A percentile compares a stretch with the other conserved stretches of the same genome.
phyloP scores from a whole-genome alignment of 768 basidiomycete species.

The Crassisporium funariophilum region DNA sequence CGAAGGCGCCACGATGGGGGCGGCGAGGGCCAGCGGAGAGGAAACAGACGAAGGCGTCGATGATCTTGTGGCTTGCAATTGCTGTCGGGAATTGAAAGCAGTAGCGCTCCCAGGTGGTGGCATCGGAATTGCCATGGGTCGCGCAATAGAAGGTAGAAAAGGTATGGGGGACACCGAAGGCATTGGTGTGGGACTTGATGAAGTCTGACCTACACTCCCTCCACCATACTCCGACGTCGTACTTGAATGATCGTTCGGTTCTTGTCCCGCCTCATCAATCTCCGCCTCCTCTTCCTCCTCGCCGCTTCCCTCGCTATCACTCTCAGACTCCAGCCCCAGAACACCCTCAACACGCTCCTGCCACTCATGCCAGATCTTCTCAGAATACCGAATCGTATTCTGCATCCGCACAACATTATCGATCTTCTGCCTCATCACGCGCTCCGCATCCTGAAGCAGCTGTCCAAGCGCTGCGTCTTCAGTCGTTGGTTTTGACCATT shows the following conservation, averaged over 20 bases:
- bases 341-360: slow-evolving; percentile 81
- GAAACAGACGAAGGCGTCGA: slow-evolving; percentile 89
- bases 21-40: slow-evolving; percentile 83
- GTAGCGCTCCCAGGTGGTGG: slow-evolving; percentile 31
- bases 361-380: slow-evolving; percentile 98
- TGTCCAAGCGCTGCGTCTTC: slow-evolving; percentile 85
- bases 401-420: slow-evolving; percentile 95
- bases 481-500: slow-evolving; percentile 84
- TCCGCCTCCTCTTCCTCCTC: slow-evolving; percentile 43
- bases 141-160: slow-evolving; percentile 31
- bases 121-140: slow-evolving; percentile 26
- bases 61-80: slow-evolving; percentile 68
- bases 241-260: slow-evolving; percentile 56
- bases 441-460: slow-evolving; percentile 85
- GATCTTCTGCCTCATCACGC: slow-evolving; percentile 89
- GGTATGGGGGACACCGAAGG: slow-evolving; percentile 55
- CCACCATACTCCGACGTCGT: slow-evolving; percentile 69
- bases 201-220: slow-evolving; percentile 36
- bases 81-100: slow-evolving; percentile 40
- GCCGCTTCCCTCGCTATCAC: slow-evolving; percentile 45
- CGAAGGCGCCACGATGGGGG: slow-evolving; percentile 75
- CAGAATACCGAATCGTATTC: slow-evolving; percentile 94
- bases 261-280: slow-evolving; percentile 30
- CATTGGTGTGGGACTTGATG: slow-evolving; percentile 71
- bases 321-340: slow-evolving; percentile 57